Evolutionary conservation across 2,329 filamentous ascomycete genomes (phyloP).

Genomic region (Bimuria novae-zelandiae): DNA sequence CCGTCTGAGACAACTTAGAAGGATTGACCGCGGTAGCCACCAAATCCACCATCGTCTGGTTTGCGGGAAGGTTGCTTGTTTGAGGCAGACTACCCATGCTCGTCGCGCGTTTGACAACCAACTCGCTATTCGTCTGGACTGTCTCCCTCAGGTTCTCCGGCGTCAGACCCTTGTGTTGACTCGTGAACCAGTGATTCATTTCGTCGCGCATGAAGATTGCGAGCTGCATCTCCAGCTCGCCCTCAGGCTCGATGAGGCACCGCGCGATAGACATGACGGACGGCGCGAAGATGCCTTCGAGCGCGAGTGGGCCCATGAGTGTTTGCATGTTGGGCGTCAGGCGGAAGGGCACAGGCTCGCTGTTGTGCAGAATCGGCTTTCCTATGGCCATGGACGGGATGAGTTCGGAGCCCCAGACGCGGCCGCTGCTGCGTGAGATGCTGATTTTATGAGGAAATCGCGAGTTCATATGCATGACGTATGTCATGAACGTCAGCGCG

Average conservation of each 20-base stretch:
- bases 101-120: conserved; percentile 88
- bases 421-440: conserved; percentile 84
- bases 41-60: conserved; percentile 95
- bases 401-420: conserved; percentile 94
- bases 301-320: conserved; percentile 92
- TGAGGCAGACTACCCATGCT: conserved; percentile 78
- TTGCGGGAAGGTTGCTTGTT: conserved; percentile 79
- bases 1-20: conserved; percentile 82
- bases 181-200: conserved; percentile 96
- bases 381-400: conserved; percentile 84
- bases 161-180: conserved; percentile 67
- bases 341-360: conserved; percentile 94
- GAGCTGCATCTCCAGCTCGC: conserved; percentile 91
- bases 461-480: conserved; percentile 95
- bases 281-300: conserved; percentile 94
- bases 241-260: conserved; percentile 80
- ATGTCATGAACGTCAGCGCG: conserved; percentile 96
- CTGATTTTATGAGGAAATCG: conserved; percentile 95
- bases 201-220: conserved; percentile 96
- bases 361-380: conserved; percentile 91
- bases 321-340: conserved; percentile 95
- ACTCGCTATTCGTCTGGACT: conserved; percentile 84
- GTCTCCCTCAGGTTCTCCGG: conserved; percentile 75
- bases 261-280: conserved; percentile 95
- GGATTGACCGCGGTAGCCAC: conserved; percentile 94